A percentile compares a stretch with the other conserved stretches of the same genome.
These are phyloP conservation scores for Murraya paniculata DNA, from an alignment of 345 rosid genomes.

Conservation along the genomic window DNA sequence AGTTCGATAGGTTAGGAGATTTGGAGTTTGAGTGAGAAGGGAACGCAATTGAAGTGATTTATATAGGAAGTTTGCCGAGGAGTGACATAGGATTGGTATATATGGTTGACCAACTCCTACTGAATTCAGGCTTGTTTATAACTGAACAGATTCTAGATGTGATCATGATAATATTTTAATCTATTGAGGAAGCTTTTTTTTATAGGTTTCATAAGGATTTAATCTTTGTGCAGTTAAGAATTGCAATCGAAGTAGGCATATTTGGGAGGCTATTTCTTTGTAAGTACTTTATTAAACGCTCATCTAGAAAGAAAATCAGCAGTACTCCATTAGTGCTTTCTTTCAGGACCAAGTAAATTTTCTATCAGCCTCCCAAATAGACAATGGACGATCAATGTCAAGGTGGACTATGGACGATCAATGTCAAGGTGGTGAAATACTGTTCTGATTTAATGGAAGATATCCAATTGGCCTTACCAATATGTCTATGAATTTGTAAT, in stretches of 20 bases:
- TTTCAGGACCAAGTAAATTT: too few relatives aligned
- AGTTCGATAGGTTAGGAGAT: slow-evolving; percentile 17
- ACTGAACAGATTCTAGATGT: slow-evolving; percentile 1
- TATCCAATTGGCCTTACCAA: not conserved
- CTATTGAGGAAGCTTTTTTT: not conserved
- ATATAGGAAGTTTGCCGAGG: slow-evolving; percentile 10
- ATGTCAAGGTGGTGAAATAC: not conserved
- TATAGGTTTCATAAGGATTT: slow-evolving; percentile 2
- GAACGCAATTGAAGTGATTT: not conserved
- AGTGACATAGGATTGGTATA: slow-evolving; percentile 26
- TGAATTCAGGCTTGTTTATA: slow-evolving; percentile 15
- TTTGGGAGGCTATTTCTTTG: not conserved
- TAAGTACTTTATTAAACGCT: not conserved
- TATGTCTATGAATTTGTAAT: not conserved
- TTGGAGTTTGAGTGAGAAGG: slow-evolving; percentile 17
- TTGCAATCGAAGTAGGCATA: not conserved
- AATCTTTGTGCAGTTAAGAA: not conserved
- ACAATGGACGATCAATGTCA: not conserved
- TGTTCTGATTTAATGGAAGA: not conserved
- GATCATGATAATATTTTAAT: not conserved
- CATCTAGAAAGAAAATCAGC: not conserved
- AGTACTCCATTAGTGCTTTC: too few relatives aligned
- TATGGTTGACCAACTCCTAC: slow-evolving; percentile 34
- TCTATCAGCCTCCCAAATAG: too few relatives aligned
- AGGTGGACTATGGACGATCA: not conserved